Conservation (phyloP, 2,329 filamentous ascomycete genomes). For the Neopestalotiopsis sp. region DNA sequence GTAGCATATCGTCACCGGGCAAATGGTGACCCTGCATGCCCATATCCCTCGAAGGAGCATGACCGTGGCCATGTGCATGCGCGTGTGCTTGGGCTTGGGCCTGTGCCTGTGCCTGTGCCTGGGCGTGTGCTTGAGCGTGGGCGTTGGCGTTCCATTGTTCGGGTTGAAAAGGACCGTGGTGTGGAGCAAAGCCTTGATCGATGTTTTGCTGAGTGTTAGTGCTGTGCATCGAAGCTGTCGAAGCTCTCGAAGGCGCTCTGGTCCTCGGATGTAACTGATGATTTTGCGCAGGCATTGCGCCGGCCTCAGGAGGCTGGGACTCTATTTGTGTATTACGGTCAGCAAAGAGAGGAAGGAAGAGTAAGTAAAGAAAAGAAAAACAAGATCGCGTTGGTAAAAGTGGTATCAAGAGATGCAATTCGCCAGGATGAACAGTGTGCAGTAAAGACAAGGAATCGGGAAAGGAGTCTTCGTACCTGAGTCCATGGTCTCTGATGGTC, state of each 20-base stretch:
- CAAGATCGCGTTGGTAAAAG: neutral
- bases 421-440: neutral
- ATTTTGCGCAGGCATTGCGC: constrained; percentile 41
- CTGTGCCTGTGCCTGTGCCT: neutral
- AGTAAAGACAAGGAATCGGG: neutral
- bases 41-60: constrained; percentile 51
- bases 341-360: constrained; percentile 6
- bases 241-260: constrained; percentile 60
- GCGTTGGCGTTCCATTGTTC: constrained; percentile 56
- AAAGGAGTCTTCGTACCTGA: constrained; percentile 20
- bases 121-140: constrained; percentile 3
- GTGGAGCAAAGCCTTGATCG: constrained; percentile 50
- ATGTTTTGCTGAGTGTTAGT: constrained; percentile 56
- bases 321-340: constrained; percentile 28
- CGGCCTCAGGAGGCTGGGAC: constrained; percentile 35
- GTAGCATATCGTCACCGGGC: constrained; percentile 64
- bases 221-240: constrained; percentile 63
- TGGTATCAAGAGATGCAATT: constrained; percentile 7
- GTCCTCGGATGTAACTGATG: constrained; percentile 50
- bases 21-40: constrained; percentile 43
- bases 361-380: neutral
- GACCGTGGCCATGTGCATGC: constrained; percentile 23
- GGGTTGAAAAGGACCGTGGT: constrained; percentile 44
- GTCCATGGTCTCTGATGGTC: constrained; percentile 17
- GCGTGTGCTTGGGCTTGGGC: neutral